Percentiles rank a stretch among this genome's conserved stretches.
Conservation (phyloP, 108 stramenopile genomes). For the Cyclotella atomus region DNA sequence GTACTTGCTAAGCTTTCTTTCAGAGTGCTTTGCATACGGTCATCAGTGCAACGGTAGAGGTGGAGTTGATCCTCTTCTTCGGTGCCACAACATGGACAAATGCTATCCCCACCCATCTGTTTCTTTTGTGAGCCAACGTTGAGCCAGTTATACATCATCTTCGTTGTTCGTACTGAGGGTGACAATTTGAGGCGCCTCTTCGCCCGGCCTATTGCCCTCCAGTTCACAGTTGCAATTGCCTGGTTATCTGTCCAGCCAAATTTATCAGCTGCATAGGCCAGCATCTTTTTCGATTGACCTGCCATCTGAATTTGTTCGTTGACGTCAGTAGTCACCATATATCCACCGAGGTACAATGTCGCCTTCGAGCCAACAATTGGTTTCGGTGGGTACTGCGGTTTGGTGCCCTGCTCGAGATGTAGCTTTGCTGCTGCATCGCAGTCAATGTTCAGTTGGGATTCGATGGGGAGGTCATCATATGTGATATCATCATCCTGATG, state of each 20-base stretch:
- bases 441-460: not conserved
- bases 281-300: not conserved
- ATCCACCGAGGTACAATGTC: not conserved
- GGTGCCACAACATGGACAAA: not conserved
- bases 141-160: not conserved
- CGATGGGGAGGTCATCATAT: not conserved
- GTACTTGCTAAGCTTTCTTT: not conserved
- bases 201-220: not conserved
- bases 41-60: not conserved
- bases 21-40: not conserved
- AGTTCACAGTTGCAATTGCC: not conserved
- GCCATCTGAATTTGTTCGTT: not conserved
- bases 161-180: not conserved
- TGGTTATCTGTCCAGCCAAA: not conserved
- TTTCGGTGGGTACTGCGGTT: not conserved
- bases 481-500: not conserved
- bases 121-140: not conserved
- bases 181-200: not conserved
- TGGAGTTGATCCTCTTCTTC: not conserved
- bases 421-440: not conserved
- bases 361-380: not conserved
- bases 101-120: not conserved
- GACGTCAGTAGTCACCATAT: not conserved
- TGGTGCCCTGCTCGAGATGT: not conserved
- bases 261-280: not conserved